These are phyloP conservation scores for Panaeolus cyanescens DNA, from an alignment of 768 basidiomycete species.

Conservation along the genomic window DNA sequence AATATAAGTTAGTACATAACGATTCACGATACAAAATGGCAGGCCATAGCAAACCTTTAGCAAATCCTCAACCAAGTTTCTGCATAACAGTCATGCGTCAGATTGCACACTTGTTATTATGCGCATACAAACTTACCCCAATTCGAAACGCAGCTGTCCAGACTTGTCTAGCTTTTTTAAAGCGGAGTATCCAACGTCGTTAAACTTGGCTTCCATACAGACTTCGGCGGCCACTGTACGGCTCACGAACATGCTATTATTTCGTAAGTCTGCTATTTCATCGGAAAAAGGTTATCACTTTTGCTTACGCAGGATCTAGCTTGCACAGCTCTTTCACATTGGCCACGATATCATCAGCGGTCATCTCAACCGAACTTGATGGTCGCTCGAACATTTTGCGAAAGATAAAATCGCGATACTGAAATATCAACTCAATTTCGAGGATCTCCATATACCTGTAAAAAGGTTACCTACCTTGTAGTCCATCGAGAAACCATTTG, in stretches of 20 bases:
- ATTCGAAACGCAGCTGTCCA: conserved; percentile 66
- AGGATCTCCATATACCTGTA: neutral
- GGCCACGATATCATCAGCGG: conserved; percentile 61
- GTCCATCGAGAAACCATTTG: conserved; percentile 80
- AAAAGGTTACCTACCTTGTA: conserved; percentile 51
- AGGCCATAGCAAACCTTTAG: conserved; percentile 67
- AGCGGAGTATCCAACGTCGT: conserved; percentile 69
- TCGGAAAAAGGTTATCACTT: too few relatives aligned
- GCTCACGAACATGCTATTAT: conserved; percentile 73
- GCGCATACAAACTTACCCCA: conserved; percentile 46
- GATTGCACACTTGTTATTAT: neutral
- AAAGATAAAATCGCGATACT: conserved; percentile 88
- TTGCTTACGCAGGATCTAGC: conserved; percentile 63
- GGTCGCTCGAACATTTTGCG: conserved; percentile 82
- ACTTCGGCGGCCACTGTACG: conserved; percentile 84
- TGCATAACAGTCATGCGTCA: conserved; percentile 18
- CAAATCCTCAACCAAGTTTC: conserved; percentile 62
- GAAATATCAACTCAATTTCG: neutral
- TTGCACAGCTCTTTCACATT: conserved; percentile 75
- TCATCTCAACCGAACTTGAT: conserved; percentile 46
- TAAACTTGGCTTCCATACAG: conserved; percentile 78
- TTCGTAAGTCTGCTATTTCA: conserved; percentile 3
- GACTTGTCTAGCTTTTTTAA: conserved; percentile 67
- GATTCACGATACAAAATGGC: too few relatives aligned
- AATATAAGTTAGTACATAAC: conserved; percentile 10